Conservation (phyloP, 495 filamentous ascomycete species). For the Talaromyces ruber region DNA sequence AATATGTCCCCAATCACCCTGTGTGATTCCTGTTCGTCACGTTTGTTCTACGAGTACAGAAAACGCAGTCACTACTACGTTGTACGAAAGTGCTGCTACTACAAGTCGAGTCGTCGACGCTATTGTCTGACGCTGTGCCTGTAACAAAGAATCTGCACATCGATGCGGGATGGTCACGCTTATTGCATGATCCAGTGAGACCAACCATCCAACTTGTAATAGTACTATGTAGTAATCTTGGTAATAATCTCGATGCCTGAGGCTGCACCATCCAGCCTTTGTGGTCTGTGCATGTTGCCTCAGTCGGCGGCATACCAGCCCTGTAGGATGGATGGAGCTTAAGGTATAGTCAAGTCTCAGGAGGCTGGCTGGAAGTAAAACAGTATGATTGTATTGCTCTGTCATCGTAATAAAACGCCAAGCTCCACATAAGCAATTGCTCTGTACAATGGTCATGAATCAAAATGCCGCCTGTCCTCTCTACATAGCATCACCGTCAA, state of each 20-base stretch:
- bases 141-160: not conserved
- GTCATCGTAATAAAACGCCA: not conserved
- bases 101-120: no score
- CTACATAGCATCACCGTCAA: slow-evolving; percentile 31
- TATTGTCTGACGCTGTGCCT: not conserved
- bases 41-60: no score
- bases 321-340: no score
- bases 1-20: not conserved
- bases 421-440: not conserved
- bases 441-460: not conserved
- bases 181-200: not conserved
- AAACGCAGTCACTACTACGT: no score
- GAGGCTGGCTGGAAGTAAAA: no score
- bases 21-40: no score
- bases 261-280: not conserved
- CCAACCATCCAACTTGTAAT: not conserved
- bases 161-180: not conserved
- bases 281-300: not conserved
- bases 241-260: no score
- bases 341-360: no score
- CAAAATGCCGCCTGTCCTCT: not conserved
- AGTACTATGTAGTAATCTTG: no score
- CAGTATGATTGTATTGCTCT: not conserved
- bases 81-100: no score
- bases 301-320: not conserved